Evolutionary conservation across 768 basidiomycete species (phyloP), one percentile per base, ranked within the genome.

Genomic region (Jaapia argillacea): DNA sequence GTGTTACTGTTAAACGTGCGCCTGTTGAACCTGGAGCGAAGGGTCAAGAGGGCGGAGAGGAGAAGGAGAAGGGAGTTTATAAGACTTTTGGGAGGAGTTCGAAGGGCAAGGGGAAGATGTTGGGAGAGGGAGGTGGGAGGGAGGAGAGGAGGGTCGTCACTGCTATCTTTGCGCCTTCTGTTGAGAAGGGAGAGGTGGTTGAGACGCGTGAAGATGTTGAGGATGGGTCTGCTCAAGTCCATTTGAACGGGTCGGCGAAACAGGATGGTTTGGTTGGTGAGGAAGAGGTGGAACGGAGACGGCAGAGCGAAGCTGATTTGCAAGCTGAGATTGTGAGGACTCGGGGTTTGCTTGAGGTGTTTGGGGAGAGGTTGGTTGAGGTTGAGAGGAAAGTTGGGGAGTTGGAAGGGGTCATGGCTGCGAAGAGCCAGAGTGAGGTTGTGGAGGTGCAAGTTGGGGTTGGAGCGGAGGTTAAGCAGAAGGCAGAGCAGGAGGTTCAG

Each of bases 1-100:
- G 62, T 1, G 51, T 51, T 6, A 66, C 65, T n/a, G 55, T 64
- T 23, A 65, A 62, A 48, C 57, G 53, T 24, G 25, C 60, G 24
- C 47, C 49, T 10, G 45, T 25, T 23, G 25, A 42, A 22, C 43
- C 46, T 7, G 44, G 43, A 21, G 41, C 40, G 42, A 36, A 26
- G 23, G 37, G 24, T 20, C 40, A 27, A 4, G 43, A 48, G 4
- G 54, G 45, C 7, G 54, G 48, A 12, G 53, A 46, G 23, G 36
- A 48, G 7, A 12, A 35, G 46, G 24, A 21, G 45, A 22, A 39
- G 26, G n/a, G 36, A 10, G 28, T 10, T 33, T 10, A 42, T 27
- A 45, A 24, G 12, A 16, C 20, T 12, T n/a, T 23, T 36, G 22
- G 26, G 7, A 10, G 20, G 16, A 36, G 4, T 12, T 7, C 37